These are phyloP conservation scores for Lentinula boryana DNA, from an alignment of 768 basidiomycete species.

Conservation along the genomic window DNA sequence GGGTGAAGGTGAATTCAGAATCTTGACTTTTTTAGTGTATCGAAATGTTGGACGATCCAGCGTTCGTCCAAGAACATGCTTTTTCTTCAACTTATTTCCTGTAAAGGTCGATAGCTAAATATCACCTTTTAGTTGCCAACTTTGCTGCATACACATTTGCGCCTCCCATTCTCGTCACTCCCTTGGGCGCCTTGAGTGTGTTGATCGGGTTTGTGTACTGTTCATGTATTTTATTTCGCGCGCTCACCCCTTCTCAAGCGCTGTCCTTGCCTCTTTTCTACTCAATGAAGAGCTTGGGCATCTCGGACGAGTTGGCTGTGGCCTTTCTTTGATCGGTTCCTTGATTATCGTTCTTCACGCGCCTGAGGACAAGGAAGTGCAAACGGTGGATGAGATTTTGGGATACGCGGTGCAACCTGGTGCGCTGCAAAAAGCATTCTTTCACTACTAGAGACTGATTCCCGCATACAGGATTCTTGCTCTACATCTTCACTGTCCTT, in stretches of 20 bases:
- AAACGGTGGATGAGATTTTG: slow-evolving; percentile 91
- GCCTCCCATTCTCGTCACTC: slow-evolving; percentile 96
- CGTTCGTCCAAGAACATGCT: background rate
- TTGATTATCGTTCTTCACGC: slow-evolving; percentile 95
- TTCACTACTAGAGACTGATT: background rate
- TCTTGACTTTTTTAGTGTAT: background rate
- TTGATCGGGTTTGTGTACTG: slow-evolving; percentile 77
- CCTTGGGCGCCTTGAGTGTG: slow-evolving; percentile 93
- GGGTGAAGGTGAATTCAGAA: slow-evolving; percentile 68
- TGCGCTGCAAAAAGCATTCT: slow-evolving; percentile 24
- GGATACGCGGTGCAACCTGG: slow-evolving; percentile 92
- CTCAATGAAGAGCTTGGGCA: slow-evolving; percentile 93
- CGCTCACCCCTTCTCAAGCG: slow-evolving; percentile 41
- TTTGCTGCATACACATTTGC: slow-evolving; percentile 98
- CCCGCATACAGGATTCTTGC: slow-evolving; percentile 63
- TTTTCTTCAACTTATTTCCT: background rate
- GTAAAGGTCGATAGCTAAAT: background rate
- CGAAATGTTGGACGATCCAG: no score
- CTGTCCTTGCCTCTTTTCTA: slow-evolving; percentile 88
- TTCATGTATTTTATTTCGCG: background rate
- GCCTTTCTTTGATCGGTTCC: slow-evolving; percentile 79
- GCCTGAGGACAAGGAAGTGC: slow-evolving; percentile 89
- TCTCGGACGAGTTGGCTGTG: slow-evolving; percentile 83
- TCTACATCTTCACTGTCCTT: slow-evolving; percentile 84
- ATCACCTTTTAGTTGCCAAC: slow-evolving; percentile 54